phyloP scores from a whole-genome alignment of 129 eudicot species.

The Kitagawia praeruptora region DNA sequence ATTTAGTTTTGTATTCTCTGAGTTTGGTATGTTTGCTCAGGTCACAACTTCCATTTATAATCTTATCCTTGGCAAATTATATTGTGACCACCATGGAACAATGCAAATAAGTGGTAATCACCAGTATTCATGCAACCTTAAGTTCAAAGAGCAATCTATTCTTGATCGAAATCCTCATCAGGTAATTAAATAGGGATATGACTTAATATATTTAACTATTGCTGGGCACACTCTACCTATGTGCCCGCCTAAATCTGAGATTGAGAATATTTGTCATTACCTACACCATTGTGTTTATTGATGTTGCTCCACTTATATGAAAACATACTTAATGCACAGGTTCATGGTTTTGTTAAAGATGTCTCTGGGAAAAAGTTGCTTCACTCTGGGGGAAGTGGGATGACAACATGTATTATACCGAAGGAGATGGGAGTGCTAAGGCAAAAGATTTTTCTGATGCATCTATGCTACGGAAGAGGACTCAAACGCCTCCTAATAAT shows the following conservation, averaged over 20 bases:
- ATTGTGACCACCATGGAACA: conserved; percentile 80
- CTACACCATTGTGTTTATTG: neutral
- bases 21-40: conserved; percentile 26
- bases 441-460: conserved; percentile 43
- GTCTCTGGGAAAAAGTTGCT: conserved; percentile 31
- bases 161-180: conserved; percentile 83
- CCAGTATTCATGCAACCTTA: conserved; percentile 72
- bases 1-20: no score
- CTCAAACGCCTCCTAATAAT: conserved; percentile 47
- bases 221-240: neutral
- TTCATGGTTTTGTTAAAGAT: conserved; percentile 68
- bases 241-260: neutral
- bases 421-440: conserved; percentile 41
- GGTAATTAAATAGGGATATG: conserved; percentile 26
- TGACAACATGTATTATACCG: conserved; percentile 54
- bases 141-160: conserved; percentile 72
- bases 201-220: neutral
- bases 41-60: conserved; percentile 80
- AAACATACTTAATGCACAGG: conserved; percentile 33
- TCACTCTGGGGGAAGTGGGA: conserved; percentile 69
- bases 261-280: neutral
- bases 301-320: neutral
- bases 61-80: conserved; percentile 79
- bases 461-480: conserved; percentile 58
- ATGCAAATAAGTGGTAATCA: conserved; percentile 77